phyloP scores from a whole-genome alignment of 78 protist genomes.

The Monosiga brevicollis region DNA sequence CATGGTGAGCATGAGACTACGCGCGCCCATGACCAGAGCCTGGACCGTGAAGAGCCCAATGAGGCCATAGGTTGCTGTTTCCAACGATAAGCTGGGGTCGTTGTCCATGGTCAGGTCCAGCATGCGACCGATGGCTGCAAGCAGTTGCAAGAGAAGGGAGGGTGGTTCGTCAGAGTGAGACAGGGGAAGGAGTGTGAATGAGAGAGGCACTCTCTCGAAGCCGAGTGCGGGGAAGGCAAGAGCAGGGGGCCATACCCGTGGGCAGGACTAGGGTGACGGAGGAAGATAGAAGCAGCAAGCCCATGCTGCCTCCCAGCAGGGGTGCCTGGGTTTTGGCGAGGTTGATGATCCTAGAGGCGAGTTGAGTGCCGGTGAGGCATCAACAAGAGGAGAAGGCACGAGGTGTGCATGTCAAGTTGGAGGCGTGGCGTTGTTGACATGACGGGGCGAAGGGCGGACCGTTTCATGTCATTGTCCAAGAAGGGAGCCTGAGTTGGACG shows the following conservation, averaged over 20 bases:
- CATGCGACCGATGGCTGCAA: background rate
- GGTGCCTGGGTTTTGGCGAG: background rate
- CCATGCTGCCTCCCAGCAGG: background rate
- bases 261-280: no score
- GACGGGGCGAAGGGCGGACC: no score
- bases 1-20: background rate
- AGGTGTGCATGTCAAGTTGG: no score
- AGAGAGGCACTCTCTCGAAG: background rate
- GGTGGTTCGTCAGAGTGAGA: background rate
- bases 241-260: slow-evolving; percentile 81
- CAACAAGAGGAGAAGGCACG: no score
- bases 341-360: no score
- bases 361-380: no score
- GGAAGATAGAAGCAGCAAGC: background rate
- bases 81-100: background rate
- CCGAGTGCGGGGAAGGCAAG: background rate
- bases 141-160: background rate
- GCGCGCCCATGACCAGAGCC: background rate
- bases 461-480: no score
- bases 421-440: no score
- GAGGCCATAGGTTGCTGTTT: background rate
- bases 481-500: no score
- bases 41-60: background rate
- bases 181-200: background rate
- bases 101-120: background rate